Base-by-base conservation (phyloP, 208 protist species). In the Herpetomonas samuelpessoai region DNA sequence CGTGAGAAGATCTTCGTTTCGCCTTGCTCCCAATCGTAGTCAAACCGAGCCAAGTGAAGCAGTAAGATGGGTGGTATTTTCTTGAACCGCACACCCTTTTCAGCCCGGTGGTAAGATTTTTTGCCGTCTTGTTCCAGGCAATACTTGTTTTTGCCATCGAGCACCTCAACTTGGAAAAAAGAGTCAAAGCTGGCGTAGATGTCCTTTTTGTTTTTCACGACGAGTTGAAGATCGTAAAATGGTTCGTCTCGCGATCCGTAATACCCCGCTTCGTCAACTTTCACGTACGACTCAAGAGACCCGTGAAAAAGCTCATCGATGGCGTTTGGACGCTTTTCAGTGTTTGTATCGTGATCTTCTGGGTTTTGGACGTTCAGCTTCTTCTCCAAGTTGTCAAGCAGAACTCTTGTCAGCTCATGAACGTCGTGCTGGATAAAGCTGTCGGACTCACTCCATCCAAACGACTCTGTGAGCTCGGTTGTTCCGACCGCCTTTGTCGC, bases 141-240 rank as follows among this genome's bases (percentile, higher is more conserved):
- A 65, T 97, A 97, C 56, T 92, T 91, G 64, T 98, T 98, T 45
- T 96, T 94, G 21, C 95, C 95, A 28, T 97, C 86, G 19, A 98
- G 80, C 21, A 88, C 77, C 62, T 98, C 92, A n/a, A 86, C 79
- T 52, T 94, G 83, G 51, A 95, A 86, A 57, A 96, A 92, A 56
- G 73, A 53, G 46, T 93, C 82, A 51, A 98, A 86, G 50, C 87
- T 94, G 26, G 75, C 79, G 55, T 95, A 89, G 49, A 97, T 90
- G 57, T 89, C 82, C 21, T 62, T 79, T 57, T 78, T 92, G 71
- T 88, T 73, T 50, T 95, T 92, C 18, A 98, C 92, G 29, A 91
- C 84, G 14, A 98, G 78, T 62, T 93, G 88, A 30, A 98, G 45
- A 56, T 98, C 95, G 56, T 96, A 95, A 51, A 96, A 98, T 16